Evolutionary conservation across 305 asterid genomes (phyloP).

Genomic region (Fraxinus platypoda): DNA sequence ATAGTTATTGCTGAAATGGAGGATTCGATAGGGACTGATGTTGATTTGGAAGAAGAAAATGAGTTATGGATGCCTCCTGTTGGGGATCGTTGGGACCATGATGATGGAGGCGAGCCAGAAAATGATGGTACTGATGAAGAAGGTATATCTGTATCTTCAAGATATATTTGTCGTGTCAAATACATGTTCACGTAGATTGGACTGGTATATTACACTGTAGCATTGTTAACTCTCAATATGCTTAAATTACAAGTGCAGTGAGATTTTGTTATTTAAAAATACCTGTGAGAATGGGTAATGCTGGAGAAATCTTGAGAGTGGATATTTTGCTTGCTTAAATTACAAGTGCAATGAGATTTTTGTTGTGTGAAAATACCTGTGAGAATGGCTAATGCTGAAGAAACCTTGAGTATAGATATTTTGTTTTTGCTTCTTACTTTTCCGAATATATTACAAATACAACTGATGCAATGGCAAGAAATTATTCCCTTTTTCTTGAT

Average conservation of each 20-base stretch:
- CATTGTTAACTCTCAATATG: neutral
- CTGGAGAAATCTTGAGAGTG: slow-evolving; percentile 5
- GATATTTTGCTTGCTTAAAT: neutral
- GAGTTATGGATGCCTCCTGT: slow-evolving; percentile 89
- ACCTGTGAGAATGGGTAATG: slow-evolving; percentile 7
- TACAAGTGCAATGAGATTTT: neutral
- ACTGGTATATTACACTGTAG: neutral
- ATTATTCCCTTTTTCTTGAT: neutral
- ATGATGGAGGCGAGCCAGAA: slow-evolving; percentile 73
- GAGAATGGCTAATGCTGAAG: slow-evolving; percentile 8
- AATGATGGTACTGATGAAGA: slow-evolving; percentile 46
- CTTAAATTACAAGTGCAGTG: neutral
- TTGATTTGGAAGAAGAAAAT: slow-evolving; percentile 50
- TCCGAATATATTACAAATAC: neutral
- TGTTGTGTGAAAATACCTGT: neutral
- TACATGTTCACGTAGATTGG: slow-evolving; percentile 3
- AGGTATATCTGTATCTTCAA: slow-evolving; percentile 39
- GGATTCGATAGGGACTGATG: slow-evolving; percentile 44
- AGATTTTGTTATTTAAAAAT: neutral
- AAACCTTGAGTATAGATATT: neutral
- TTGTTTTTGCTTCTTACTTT: neutral
- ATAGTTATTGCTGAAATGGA: slow-evolving; percentile 49
- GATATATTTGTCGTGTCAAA: neutral
- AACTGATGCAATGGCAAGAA: neutral
- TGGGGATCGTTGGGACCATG: slow-evolving; percentile 92